These are phyloP conservation scores for Cynanchum wilfordii DNA, from an alignment of 257 asterid genomes.

Conservation along the genomic window DNA sequence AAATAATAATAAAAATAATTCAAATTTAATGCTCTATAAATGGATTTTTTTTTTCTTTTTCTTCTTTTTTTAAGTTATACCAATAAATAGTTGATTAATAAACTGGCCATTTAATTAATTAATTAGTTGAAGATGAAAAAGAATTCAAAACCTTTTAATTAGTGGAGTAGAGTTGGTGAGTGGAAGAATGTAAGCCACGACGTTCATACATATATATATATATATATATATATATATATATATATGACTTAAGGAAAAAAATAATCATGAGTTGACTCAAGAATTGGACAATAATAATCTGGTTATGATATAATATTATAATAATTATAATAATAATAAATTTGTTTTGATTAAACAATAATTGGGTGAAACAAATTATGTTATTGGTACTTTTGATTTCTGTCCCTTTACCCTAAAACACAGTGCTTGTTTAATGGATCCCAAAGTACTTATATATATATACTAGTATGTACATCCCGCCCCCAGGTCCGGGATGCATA, in stretches of 20 bases:
- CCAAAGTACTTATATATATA: not conserved
- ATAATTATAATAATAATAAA: too few relatives aligned
- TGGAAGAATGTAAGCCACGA: not conserved
- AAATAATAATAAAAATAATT: too few relatives aligned
- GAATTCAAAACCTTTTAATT: not conserved
- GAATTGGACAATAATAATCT: not conserved
- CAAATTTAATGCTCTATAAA: too few relatives aligned
- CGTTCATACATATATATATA: not conserved
- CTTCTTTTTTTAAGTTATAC: too few relatives aligned
- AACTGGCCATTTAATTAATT: not conserved
- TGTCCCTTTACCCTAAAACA: not conserved
- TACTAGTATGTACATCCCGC: too few relatives aligned
- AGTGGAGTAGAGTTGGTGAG: not conserved
- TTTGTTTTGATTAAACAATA: not conserved
- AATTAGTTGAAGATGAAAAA: not conserved
- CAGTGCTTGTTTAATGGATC: conserved; percentile 4
- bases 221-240: too few relatives aligned
- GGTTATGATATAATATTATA: not conserved
- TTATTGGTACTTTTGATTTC: not conserved
- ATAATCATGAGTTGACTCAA: not conserved
- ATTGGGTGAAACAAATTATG: not conserved
- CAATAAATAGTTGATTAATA: too few relatives aligned
- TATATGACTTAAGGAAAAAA: not conserved
- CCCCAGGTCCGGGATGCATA: too few relatives aligned
- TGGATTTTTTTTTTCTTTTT: too few relatives aligned